Conservation (phyloP, 768 basidiomycete genomes). For the Suillus subaureus region DNA sequence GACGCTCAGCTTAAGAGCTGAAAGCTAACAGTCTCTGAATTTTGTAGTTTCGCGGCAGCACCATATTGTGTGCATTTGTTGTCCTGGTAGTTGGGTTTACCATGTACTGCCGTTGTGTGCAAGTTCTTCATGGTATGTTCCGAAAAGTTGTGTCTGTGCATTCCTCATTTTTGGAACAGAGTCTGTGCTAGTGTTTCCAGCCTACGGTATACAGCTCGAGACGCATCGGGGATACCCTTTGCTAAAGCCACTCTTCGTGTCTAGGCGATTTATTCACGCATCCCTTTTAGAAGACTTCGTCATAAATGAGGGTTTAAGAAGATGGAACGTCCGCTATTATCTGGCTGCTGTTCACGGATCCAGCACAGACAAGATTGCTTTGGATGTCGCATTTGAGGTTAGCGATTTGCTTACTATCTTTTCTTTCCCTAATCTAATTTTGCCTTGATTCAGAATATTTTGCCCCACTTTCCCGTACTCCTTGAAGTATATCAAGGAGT, state of each 20-base stretch:
- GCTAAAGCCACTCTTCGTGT: constrained; percentile 28
- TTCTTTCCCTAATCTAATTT: neutral
- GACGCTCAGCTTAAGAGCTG: constrained; percentile 10
- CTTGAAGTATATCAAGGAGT: constrained; percentile 61
- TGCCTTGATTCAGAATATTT: constrained; percentile 50
- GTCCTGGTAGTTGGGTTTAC: constrained; percentile 23
- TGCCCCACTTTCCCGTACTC: constrained; percentile 66
- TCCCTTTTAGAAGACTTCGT: constrained; percentile 58
- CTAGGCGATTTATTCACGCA: constrained; percentile 62
- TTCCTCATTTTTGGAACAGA: constrained; percentile 45
- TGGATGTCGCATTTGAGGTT: constrained; percentile 68
- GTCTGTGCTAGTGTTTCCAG: constrained; percentile 66
- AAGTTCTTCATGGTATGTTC: constrained; percentile 50
- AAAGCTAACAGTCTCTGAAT: constrained; percentile 16
- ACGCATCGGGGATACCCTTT: constrained; percentile 60
- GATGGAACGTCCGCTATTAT: constrained; percentile 77
- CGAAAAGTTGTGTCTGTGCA: neutral
- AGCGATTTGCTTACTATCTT: constrained; percentile 16
- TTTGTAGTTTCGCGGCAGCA: constrained; percentile 21
- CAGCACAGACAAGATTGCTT: constrained; percentile 25
- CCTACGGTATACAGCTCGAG: constrained; percentile 76
- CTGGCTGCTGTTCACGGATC: constrained; percentile 50
- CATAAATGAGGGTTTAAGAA: constrained; percentile 71
- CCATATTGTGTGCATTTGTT: constrained; percentile 12
- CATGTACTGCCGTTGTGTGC: constrained; percentile 41